These are phyloP conservation scores for Hypoxylon lienhwacheense DNA, from an alignment of 495 filamentous ascomycete genomes.

Conservation along the genomic window DNA sequence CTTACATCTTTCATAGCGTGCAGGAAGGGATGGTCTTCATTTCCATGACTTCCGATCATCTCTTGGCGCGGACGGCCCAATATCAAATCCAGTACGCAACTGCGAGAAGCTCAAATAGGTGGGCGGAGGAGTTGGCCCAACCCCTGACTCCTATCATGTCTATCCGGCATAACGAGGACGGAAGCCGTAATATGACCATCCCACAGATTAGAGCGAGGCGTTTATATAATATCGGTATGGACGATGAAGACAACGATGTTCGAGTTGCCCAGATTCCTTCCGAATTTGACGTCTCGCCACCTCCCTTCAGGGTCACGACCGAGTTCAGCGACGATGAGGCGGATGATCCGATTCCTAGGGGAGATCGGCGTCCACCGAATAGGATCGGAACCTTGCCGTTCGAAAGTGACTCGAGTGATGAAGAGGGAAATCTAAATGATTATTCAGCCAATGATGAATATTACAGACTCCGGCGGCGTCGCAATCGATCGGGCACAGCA, in stretches of 20 bases:
- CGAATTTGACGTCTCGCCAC: slow-evolving; percentile 49
- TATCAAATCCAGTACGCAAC: slow-evolving; percentile 73
- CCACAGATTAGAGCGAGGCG: slow-evolving; percentile 45
- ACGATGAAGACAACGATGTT: slow-evolving; percentile 56
- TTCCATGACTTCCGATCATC: slow-evolving; percentile 76
- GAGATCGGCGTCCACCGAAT: slow-evolving; percentile 43
- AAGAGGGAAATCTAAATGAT: slow-evolving; percentile 37
- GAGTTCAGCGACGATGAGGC: slow-evolving; percentile 58
- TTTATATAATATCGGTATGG: slow-evolving; percentile 49
- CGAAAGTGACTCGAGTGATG: slow-evolving; percentile 52
- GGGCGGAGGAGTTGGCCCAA: slow-evolving; percentile 34
- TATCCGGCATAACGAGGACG: slow-evolving; percentile 50
- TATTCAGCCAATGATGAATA: slow-evolving; percentile 28
- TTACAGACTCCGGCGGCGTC: slow-evolving; percentile 22
- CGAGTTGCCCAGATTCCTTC: slow-evolving; percentile 54
- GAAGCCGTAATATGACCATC: slow-evolving; percentile 44
- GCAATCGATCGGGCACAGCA: slow-evolving; percentile 45
- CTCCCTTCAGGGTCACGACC: slow-evolving; percentile 52
- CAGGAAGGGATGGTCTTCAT: slow-evolving; percentile 95
- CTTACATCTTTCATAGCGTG: slow-evolving; percentile 57
- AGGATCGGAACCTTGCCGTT: slow-evolving; percentile 55
- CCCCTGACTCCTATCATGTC: slow-evolving; percentile 44
- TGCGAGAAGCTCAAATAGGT: slow-evolving; percentile 30
- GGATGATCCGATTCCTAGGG: slow-evolving; percentile 38
- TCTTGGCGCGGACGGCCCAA: slow-evolving; percentile 69